Evolutionary conservation across 2,329 filamentous ascomycete species (phyloP).

Genomic region (Nemania diffusa): DNA sequence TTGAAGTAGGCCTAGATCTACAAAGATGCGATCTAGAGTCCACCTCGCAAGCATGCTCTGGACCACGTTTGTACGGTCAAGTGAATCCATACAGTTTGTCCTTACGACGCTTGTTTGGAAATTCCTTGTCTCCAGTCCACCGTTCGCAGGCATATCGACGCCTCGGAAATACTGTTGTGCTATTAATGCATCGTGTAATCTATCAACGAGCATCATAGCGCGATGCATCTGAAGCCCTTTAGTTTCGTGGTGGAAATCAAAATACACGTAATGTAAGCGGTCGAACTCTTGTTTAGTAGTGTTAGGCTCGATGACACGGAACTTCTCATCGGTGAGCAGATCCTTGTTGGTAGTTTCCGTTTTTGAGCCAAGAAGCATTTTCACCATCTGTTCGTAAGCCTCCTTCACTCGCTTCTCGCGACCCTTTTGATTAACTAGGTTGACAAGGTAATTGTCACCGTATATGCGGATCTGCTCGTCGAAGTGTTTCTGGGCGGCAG

Average conservation of each 20-base stretch:
- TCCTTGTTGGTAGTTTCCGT: slow-evolving; percentile 74
- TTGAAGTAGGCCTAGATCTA: slow-evolving; percentile 81
- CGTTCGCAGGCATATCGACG: slow-evolving; percentile 82
- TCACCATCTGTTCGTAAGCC: slow-evolving; percentile 91
- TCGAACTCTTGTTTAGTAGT: slow-evolving; percentile 73
- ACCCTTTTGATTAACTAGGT: slow-evolving; percentile 95
- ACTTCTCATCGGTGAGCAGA: slow-evolving; percentile 77
- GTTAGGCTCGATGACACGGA: slow-evolving; percentile 77
- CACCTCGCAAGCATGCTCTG: slow-evolving; percentile 96
- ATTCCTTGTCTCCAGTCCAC: slow-evolving; percentile 80
- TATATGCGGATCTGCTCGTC: slow-evolving; percentile 93
- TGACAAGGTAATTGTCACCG: slow-evolving; percentile 96
- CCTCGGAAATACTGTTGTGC: slow-evolving; percentile 93
- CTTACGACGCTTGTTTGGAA: slow-evolving; percentile 90
- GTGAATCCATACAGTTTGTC: slow-evolving; percentile 99
- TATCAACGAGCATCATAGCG: slow-evolving; percentile 85
- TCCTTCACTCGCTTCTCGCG: slow-evolving; percentile 89
- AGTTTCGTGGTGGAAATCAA: slow-evolving; percentile 98
- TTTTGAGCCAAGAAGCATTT: slow-evolving; percentile 76
- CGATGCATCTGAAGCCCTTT: slow-evolving; percentile 95
- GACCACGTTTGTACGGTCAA: slow-evolving; percentile 97
- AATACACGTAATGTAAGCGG: slow-evolving; percentile 94
- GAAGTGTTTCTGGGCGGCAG: slow-evolving; percentile 87
- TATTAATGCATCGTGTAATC: slow-evolving; percentile 78
- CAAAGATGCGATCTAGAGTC: slow-evolving; percentile 88